These are phyloP conservation scores for Eragrostis tef DNA, from an alignment of 202 grass and related monocot genomes.

Conservation along the genomic window DNA sequence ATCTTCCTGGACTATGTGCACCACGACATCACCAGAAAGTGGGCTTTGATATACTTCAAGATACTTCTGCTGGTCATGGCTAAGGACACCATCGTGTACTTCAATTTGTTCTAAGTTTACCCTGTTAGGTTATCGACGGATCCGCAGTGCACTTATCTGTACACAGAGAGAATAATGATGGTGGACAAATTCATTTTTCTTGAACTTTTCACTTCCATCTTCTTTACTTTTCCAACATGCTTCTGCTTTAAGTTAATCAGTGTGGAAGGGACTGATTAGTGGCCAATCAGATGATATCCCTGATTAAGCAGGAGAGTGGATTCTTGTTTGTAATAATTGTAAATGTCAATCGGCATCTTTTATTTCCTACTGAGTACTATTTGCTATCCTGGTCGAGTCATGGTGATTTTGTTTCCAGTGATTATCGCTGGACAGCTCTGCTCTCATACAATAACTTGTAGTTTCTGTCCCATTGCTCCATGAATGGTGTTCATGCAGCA, in stretches of 20 bases:
- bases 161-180: conserved; percentile 27
- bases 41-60: conserved; percentile 83
- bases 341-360: conserved; percentile 22
- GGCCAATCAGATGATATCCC: conserved; percentile 1
- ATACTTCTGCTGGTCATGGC: conserved; percentile 77
- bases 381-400: background rate
- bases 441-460: background rate
- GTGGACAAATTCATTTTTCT: conserved; percentile 7
- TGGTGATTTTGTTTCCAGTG: background rate
- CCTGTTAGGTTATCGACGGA: conserved; percentile 1
- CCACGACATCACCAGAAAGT: conserved; percentile 86
- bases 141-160: background rate
- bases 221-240: background rate
- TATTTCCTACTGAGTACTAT: background rate
- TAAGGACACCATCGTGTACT: conserved; percentile 79
- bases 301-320: background rate
- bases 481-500: background rate
- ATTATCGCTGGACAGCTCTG: background rate
- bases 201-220: conserved; percentile 3
- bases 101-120: conserved; percentile 62
- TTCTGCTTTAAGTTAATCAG: conserved; percentile 4
- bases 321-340: conserved; percentile 40
- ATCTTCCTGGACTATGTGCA: conserved; percentile 98
- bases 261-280: conserved; percentile 27
- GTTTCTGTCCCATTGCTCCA: background rate